Conservation (phyloP, 2,329 filamentous ascomycete genomes). For the Xylariaceae sp. region DNA sequence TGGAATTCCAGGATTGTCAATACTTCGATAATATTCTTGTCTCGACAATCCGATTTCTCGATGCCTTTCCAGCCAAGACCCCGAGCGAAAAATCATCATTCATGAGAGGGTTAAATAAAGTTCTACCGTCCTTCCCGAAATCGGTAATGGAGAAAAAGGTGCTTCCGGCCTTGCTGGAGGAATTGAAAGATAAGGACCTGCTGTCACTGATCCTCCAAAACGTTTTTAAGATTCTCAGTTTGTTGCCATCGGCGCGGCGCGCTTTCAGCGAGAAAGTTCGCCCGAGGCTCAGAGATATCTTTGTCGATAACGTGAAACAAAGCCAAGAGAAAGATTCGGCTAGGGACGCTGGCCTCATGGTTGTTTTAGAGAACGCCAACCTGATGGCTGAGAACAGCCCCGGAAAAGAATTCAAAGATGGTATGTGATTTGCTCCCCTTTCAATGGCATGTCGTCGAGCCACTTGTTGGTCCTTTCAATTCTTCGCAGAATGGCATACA, state of each 20-base stretch:
- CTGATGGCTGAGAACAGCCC: constrained; percentile 75
- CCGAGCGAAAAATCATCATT: constrained; percentile 87
- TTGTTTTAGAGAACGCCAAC: constrained; percentile 78
- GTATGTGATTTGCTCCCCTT: constrained; percentile 39
- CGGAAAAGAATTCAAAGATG: constrained; percentile 92
- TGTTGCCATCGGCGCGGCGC: constrained; percentile 71
- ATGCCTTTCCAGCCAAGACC: constrained; percentile 87
- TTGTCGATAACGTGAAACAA: constrained; percentile 59
- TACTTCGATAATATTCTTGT: constrained; percentile 98
- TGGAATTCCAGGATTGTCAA: constrained; percentile 88
- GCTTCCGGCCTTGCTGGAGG: constrained; percentile 80
- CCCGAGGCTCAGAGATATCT: constrained; percentile 79
- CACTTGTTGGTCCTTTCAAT: too few species aligned
- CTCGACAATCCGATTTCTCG: constrained; percentile 91
- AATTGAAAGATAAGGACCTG: constrained; percentile 87
- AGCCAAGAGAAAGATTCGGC: constrained; percentile 71
- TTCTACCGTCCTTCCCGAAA: constrained; percentile 86
- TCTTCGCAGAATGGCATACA: too few species aligned
- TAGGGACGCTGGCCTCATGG: constrained; percentile 86
- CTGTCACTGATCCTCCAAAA: constrained; percentile 84
- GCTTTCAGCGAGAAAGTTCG: constrained; percentile 82
- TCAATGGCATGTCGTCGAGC: too few species aligned
- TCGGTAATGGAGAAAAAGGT: constrained; percentile 95
- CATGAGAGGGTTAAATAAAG: constrained; percentile 79
- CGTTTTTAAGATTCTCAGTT: constrained; percentile 80